Base-by-base conservation (phyloP, 2,329 filamentous ascomycete genomes). In the Botrytis aclada region DNA sequence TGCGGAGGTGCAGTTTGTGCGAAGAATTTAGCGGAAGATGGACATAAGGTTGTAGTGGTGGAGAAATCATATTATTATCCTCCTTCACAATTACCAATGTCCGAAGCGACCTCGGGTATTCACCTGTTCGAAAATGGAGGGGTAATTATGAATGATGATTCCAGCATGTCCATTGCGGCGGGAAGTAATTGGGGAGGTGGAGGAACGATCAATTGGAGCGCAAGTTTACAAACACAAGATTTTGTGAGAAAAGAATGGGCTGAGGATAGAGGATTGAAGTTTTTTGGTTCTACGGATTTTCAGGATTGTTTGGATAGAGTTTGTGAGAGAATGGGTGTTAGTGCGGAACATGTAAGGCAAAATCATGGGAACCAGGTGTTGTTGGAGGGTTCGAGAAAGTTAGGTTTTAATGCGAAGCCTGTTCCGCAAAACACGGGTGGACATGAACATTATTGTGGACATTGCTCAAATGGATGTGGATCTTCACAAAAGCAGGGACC, bases 151-250 rank as follows among this genome's bases (percentile, higher is more conserved):
- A 84, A 85, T 74, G 84, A 91, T 74, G 87, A 92, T 78, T 84
- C 84, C 18, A 86, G 87, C 9, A 84, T 91, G 45, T 87, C 83
- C 25, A 81, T 95, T 20, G 81, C 93, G 4, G 88, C 92, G 0
- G 95, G 93, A 2, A 88, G 89, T 72, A 88, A 88, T 45, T 97
- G 92, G 89, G 95, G 95, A 43, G 95, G 95, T 60, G 95, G 95
- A 72, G 94, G 94, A 9, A 94, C 93, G 0, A 83, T 97, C 77
- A 98, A 98, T 82, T 98, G 94, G 94, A 92, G 86, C 78, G 88
- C 88, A 14, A 84, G 84, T 69, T 83, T 90, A 65, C 84, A 86
- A 78, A 92, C 93, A 0, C 93, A 95, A 80, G 89, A 88, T 39
- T 92, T 86, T 76, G 93, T 97, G 1, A 88, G 94, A 5, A 85